Percentiles rank a stretch among this genome's conserved stretches.
Evolutionary conservation across 140 eudicot species (phyloP).

Genomic region (Senecio squalidus): DNA sequence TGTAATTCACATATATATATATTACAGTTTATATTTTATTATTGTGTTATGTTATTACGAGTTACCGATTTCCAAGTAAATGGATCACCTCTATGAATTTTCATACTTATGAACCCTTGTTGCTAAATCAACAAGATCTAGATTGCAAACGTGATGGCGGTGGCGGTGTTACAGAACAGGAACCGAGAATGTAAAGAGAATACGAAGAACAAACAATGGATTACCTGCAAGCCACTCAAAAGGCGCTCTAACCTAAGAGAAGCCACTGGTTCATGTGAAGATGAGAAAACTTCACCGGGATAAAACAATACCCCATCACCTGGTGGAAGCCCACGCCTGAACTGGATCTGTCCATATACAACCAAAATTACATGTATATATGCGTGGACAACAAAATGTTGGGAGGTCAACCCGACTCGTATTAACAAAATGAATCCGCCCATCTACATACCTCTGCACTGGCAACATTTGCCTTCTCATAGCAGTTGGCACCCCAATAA

Average conservation of each 20-base stretch:
- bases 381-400: too few species aligned
- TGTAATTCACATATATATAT: too few species aligned
- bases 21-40: too few species aligned
- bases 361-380: too few species aligned
- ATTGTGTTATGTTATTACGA: too few species aligned
- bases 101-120: not conserved
- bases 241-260: constrained; percentile 90
- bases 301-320: constrained; percentile 95
- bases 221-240: constrained; percentile 94
- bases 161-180: not conserved
- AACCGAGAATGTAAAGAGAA: too few species aligned
- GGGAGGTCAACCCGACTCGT: too few species aligned
- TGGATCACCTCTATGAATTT: not conserved
- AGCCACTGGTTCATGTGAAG: constrained; percentile 90
- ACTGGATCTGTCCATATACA: constrained; percentile 52
- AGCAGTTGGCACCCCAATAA: constrained; percentile 99
- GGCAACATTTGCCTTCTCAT: constrained; percentile 85
- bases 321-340: constrained; percentile 97
- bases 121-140: not conserved
- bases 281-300: constrained; percentile 93
- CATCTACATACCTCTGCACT: constrained; percentile 74
- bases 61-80: too few species aligned
- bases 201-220: not conserved
- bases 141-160: not conserved
- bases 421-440: too few species aligned